phyloP scores from a whole-genome alignment of 306 rosid species.

The Malus sieversii region DNA sequence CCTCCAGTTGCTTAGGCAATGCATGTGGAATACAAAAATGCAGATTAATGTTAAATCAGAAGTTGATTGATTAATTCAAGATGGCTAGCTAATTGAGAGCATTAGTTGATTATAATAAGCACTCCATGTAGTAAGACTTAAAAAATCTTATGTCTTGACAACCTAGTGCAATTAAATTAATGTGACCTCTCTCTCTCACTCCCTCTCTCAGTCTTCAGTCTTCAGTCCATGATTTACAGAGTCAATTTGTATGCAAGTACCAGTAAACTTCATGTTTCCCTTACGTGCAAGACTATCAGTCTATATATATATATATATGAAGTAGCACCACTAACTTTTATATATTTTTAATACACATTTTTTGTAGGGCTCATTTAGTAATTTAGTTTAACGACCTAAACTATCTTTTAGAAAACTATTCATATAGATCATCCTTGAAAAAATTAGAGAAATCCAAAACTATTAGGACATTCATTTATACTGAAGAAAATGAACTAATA shows the following conservation, averaged over 20 bases:
- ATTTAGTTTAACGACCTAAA: too few species aligned
- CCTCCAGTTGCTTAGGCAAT: neutral
- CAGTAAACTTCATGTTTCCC: conserved; percentile 1
- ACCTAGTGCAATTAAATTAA: neutral
- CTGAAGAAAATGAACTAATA: too few species aligned
- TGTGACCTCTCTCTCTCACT: neutral
- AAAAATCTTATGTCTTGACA: neutral
- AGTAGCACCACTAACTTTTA: too few species aligned
- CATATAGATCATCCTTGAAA: too few species aligned
- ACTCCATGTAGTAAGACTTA: neutral
- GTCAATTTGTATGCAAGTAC: neutral
- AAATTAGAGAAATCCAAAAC: too few species aligned
- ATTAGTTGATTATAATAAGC: neutral
- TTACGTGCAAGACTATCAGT: too few species aligned
- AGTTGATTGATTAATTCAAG: neutral
- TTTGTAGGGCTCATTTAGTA: too few species aligned
- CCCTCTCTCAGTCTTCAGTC: neutral
- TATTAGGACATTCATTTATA: too few species aligned
- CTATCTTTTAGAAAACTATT: too few species aligned
- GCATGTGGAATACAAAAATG: neutral
- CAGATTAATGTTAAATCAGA: neutral
- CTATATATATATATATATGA: too few species aligned
- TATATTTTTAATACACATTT: too few species aligned
- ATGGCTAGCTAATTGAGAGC: neutral
- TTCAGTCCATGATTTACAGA: neutral